phyloP scores from a whole-genome alignment of 306 rosid species.

The Comarum palustre region DNA sequence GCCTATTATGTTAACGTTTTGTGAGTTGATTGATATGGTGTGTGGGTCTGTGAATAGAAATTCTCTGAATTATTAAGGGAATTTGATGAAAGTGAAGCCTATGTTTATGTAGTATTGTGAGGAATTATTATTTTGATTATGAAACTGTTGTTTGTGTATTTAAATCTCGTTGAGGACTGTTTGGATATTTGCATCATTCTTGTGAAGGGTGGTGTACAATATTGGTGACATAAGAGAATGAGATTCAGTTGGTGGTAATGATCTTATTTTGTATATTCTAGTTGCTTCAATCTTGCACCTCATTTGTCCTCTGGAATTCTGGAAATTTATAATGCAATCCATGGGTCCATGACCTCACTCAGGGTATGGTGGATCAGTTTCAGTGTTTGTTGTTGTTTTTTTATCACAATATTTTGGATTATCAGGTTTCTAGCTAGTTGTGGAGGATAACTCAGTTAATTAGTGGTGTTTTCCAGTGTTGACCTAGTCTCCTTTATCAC shows the following conservation, averaged over 20 bases:
- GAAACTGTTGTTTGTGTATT: slow-evolving; percentile 22
- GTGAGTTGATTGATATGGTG: slow-evolving; percentile 24
- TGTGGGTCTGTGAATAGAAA: slow-evolving; percentile 29
- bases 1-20: slow-evolving; percentile 15
- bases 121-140: slow-evolving; percentile 25
- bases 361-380: slow-evolving; percentile 6
- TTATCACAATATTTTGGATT: neutral
- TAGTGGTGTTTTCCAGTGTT: neutral
- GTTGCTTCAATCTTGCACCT: neutral
- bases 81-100: slow-evolving; percentile 31
- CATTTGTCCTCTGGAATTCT: slow-evolving; percentile 12
- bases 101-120: slow-evolving; percentile 35
- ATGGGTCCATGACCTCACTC: neutral
- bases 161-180: slow-evolving; percentile 15
- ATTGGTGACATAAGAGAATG: slow-evolving; percentile 34
- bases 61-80: slow-evolving; percentile 21
- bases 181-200: slow-evolving; percentile 17
- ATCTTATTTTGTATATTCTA: slow-evolving; percentile 36
- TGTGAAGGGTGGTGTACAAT: slow-evolving; percentile 32
- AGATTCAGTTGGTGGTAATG: slow-evolving; percentile 42
- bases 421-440: neutral
- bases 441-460: neutral
- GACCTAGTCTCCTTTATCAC: neutral
- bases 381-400: neutral
- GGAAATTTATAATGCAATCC: neutral